Evolutionary conservation across 805 yeast species (phyloP).

Genomic region (Wickerhamomyces xylosicus): DNA sequence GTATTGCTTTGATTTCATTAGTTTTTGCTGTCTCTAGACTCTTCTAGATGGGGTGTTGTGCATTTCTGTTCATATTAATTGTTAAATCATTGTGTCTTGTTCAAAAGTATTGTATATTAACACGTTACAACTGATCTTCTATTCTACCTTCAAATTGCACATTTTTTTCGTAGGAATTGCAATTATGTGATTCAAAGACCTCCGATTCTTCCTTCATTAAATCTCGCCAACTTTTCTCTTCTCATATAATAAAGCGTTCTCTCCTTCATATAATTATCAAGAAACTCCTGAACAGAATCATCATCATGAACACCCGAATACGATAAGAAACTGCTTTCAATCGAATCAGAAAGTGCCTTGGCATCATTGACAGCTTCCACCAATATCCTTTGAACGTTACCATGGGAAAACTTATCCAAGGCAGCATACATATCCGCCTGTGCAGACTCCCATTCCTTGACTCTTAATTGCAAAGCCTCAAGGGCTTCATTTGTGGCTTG

Average conservation of each 20-base stretch:
- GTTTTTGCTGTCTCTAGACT: conserved; percentile 1
- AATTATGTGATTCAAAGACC: no score
- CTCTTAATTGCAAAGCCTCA: conserved; percentile 2
- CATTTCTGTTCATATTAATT: no score
- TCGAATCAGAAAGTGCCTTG: conserved; percentile 22
- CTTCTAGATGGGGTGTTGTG: neutral
- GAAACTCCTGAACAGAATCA: conserved; percentile 24
- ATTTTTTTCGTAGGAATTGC: no score
- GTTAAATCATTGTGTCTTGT: no score
- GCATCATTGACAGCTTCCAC: conserved; percentile 22
- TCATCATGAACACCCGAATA: conserved; percentile 16
- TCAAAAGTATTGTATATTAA: no score
- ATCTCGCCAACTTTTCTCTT: conserved; percentile 35
- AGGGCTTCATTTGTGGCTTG: conserved; percentile 9
- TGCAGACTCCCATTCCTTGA: conserved; percentile 24
- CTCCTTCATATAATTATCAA: conserved; percentile 29
- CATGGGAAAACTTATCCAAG: conserved; percentile 26
- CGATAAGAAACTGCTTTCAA: conserved; percentile 24
- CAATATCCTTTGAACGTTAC: conserved; percentile 22
- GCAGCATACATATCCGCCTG: conserved; percentile 24
- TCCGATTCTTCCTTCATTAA: conserved; percentile 23
- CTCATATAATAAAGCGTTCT: conserved; percentile 34
- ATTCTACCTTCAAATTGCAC: no score
- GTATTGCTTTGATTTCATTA: conserved; percentile 5
- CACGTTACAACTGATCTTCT: no score